Percentiles rank a stretch among this genome's conserved stretches.
Evolutionary conservation across 352 stramenopile species (phyloP).

Genomic region (Pythium volutum): DNA sequence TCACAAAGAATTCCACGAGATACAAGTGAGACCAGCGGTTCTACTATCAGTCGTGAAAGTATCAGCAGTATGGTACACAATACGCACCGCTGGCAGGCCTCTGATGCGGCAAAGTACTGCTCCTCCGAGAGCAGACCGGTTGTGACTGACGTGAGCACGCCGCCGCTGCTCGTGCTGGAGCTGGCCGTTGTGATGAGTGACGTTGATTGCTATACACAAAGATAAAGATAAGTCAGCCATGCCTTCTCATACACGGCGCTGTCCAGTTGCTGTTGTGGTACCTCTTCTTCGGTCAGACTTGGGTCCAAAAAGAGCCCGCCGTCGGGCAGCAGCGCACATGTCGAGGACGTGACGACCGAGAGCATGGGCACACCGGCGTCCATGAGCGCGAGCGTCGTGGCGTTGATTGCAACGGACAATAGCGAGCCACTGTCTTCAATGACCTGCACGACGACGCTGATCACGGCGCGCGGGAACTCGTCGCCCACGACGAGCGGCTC

Average conservation of each 20-base stretch:
- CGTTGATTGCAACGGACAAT: constrained; percentile 79
- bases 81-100: constrained; percentile 68
- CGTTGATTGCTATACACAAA: constrained; percentile 42
- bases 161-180: constrained; percentile 51
- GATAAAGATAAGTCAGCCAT: neutral
- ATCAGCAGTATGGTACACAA: neutral
- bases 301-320: constrained; percentile 70
- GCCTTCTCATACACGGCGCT: neutral
- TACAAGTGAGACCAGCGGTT: neutral
- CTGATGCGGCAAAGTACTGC: constrained; percentile 80
- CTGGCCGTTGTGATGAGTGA: constrained; percentile 65
- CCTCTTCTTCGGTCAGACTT: constrained; percentile 68
- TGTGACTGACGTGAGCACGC: constrained; percentile 75
- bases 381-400: constrained; percentile 70
- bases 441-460: constrained; percentile 85
- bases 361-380: constrained; percentile 80
- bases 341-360: constrained; percentile 62
- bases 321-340: constrained; percentile 61
- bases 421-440: constrained; percentile 82
- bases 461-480: constrained; percentile 76
- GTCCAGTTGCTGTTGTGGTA: constrained; percentile 13
- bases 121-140: constrained; percentile 73
- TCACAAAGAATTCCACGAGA: neutral
- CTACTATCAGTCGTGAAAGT: too few species aligned
- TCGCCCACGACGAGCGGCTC: constrained; percentile 61